Evolutionary conservation across 768 basidiomycete species (phyloP).

Genomic region (Russula sp.): DNA sequence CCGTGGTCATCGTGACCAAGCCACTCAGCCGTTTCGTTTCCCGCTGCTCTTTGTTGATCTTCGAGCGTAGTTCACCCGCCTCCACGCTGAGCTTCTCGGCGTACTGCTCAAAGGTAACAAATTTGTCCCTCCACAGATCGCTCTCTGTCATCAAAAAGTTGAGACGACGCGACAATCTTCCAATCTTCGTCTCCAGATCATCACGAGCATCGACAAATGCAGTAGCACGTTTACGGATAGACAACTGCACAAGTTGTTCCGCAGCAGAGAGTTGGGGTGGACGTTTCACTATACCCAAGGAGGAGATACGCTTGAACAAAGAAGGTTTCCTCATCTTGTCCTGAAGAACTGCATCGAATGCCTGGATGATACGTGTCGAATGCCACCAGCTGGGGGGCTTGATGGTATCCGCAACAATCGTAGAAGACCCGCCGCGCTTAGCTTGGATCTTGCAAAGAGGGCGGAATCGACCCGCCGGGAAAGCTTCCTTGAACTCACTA

Average conservation of each 20-base stretch:
- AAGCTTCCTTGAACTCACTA: constrained; percentile 93
- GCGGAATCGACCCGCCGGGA: constrained; percentile 87
- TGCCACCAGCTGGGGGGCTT: constrained; percentile 95
- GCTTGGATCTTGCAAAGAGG: constrained; percentile 90
- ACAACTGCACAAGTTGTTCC: constrained; percentile 81
- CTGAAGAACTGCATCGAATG: constrained; percentile 82
- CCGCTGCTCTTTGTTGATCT: constrained; percentile 88
- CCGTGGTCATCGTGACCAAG: constrained; percentile 69
- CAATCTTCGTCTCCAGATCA: constrained; percentile 92
- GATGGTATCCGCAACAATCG: constrained; percentile 85
- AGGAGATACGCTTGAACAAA: constrained; percentile 78
- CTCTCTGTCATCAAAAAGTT: constrained; percentile 92
- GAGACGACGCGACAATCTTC: constrained; percentile 75
- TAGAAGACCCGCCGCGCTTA: constrained; percentile 72
- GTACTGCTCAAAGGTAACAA: constrained; percentile 91
- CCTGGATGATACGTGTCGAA: constrained; percentile 84
- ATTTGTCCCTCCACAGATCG: constrained; percentile 90
- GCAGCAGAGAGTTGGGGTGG: constrained; percentile 63
- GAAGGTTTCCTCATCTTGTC: constrained; percentile 93
- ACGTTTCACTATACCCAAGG: constrained; percentile 66
- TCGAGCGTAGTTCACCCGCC: constrained; percentile 76
- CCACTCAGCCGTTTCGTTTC: constrained; percentile 85
- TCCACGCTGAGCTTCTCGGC: constrained; percentile 87
- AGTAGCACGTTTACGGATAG: constrained; percentile 90
- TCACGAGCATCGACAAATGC: constrained; percentile 93